Base-by-base conservation (phyloP, 805 yeast genomes). In the Spathaspora passalidarum region DNA sequence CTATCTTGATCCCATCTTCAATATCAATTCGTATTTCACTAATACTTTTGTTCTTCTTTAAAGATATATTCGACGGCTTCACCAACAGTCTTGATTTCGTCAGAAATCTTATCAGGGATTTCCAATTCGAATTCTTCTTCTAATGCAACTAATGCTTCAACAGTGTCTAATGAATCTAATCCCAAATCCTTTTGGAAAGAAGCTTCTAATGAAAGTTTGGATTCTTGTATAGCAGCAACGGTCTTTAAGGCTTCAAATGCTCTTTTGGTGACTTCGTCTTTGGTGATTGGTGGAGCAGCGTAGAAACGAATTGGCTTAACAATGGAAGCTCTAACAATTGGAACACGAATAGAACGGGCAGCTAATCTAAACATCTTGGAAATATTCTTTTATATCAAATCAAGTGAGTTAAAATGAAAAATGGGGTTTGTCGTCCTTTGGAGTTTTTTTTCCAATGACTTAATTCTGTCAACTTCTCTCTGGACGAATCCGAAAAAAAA, bases 131-230 rank as follows among this genome's bases (percentile, higher is more conserved):
- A 82, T 64, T 84, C 77, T 76, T 91, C 97, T 76, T 92, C 99
- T 61, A 92, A 84, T 47, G 96, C 96, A 68, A 94, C 96, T 58
- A 94, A 79, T 46, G 94, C 91, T 74, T 92, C 99, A 51, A 92
- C 96, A 52, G 94, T 86, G 62, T 92, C 99, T 55, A 92, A 78
- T 8, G 96, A 88, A 69, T 92, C 99, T 63, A 88, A 79, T n/a
- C 91, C 92, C 56, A 88, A 78, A 60, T 88, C 96, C 54, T 77
- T 80, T 51, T 77, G 74, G 65, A 84, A 81, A 42, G 81, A 73
- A 8, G 87, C 73, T 23, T 68, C 74, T 56, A 66, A 63, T 32
- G 72, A 46, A 44, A 72, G 61, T 49, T 64, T 68, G 42, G 75
- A 68, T 53, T 72, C 76, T 56, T 72, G 75, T 56, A 72, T 68